A percentile compares a stretch with the other conserved stretches of the same genome.
phyloP scores from a whole-genome alignment of 164 flowering plant species.

The Sextonia rubra region DNA sequence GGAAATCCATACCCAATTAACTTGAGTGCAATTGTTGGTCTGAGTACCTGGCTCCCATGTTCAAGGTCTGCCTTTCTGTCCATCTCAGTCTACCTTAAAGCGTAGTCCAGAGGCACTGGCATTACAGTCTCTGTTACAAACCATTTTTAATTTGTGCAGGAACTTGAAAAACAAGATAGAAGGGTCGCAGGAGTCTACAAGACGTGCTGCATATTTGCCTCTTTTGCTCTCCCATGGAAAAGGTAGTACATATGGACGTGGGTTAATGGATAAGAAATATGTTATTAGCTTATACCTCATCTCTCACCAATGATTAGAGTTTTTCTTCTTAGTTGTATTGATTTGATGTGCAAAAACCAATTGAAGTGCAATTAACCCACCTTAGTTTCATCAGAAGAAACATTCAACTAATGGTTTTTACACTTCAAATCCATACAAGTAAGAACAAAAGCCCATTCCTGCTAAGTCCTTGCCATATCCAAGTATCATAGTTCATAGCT shows the following conservation, averaged over 20 bases:
- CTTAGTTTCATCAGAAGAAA: too few species aligned
- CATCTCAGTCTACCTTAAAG: neutral
- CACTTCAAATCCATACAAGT: too few species aligned
- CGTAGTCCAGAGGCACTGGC: too few species aligned
- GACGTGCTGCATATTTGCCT: slow-evolving; percentile 87
- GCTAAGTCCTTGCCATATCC: too few species aligned
- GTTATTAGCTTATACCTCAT: neutral
- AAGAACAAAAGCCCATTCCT: too few species aligned
- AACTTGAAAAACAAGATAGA: slow-evolving; percentile 65
- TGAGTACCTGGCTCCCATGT: slow-evolving; percentile 98
- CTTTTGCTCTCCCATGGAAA: slow-evolving; percentile 82
- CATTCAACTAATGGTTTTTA: too few species aligned
- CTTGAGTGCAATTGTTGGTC: slow-evolving; percentile 72
- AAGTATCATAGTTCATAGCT: neutral
- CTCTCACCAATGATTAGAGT: neutral
- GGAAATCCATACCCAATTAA: slow-evolving; percentile 64
- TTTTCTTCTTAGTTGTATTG: too few species aligned
- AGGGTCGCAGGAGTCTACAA: slow-evolving; percentile 70
- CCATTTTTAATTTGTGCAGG: slow-evolving; percentile 31
- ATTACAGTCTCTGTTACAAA: neutral
- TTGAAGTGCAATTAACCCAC: too few species aligned
- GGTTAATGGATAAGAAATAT: neutral
- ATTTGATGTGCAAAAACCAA: neutral
- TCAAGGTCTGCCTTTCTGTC: slow-evolving; percentile 44
- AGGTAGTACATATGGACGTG: slow-evolving; percentile 35